Base-by-base conservation (phyloP, 805 yeast genomes). In the Wickerhamomyces chambardii region DNA sequence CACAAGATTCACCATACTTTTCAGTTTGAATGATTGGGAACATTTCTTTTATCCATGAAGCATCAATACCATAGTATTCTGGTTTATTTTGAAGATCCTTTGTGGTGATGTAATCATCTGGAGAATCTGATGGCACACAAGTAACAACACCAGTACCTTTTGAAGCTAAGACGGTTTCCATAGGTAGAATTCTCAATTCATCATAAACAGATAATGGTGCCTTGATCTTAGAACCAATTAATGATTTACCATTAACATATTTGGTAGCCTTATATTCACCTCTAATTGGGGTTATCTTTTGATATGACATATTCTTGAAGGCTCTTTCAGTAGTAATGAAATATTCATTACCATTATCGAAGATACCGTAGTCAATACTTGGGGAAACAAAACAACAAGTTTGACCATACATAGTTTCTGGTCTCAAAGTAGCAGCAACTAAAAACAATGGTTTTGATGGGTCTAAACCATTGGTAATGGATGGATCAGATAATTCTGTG, bases 131-230 rank as follows among this genome's bases (percentile, higher is more conserved):
- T 43, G 97, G 98, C 43, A 89, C 97, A 68, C 96, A 92, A 6
- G 97, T 90, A 39, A 92, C 98, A 31, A 92, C 97, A 68, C 97
- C 98, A 31, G 97, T 92, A 73, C 98, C 98, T 68, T 92, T 92
- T 37, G 78, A 70, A 29, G 95, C 94, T 58, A 90, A 70, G 37
- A 92, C 90, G 28, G 97, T 86, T 62, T 90, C 97, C 98, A 92
- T 92, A 48, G 98, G 98, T 46, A 92, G 72, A 38, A 92, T 82
- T 51, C 92, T 73, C 45, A 92, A 66, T 47, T 79, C 75, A 35
- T 74, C 65, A 57, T 77, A 66, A 17, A 68, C 69, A 11, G 96
- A 75, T 47, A 83, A 65, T 36, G 97, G 97, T 26, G 97, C 94
- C 46, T 67, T 62, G 51, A 92, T 83, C 63, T 77, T 77, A 30